Conservation (phyloP, 257 asterid genomes). For the Haberlea rhodopensis region DNA sequence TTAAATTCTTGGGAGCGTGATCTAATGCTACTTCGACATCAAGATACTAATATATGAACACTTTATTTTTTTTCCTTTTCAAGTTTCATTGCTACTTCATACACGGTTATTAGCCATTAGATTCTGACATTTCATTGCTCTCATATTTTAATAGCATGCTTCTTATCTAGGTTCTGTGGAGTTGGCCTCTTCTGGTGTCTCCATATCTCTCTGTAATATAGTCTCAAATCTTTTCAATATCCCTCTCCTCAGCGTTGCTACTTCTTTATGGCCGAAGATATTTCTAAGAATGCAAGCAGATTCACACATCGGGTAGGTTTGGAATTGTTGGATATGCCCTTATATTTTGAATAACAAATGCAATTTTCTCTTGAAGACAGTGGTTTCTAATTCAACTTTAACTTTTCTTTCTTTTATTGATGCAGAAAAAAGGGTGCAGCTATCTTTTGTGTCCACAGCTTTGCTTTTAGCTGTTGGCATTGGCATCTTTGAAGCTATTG, state of each 20-base stretch:
- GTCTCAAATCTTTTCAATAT: constrained; percentile 82
- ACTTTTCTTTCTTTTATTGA: constrained; percentile 23
- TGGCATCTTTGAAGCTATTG: constrained; percentile 78
- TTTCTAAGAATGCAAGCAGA: constrained; percentile 58
- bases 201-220: constrained; percentile 75
- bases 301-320: constrained; percentile 50
- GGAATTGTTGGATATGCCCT: constrained; percentile 3
- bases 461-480: constrained; percentile 75
- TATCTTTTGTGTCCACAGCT: constrained; percentile 94
- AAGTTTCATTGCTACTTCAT: too few species aligned
- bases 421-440: constrained; percentile 53
- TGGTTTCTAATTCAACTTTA: too few species aligned
- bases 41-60: not conserved
- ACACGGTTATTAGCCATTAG: not conserved
- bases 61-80: not conserved
- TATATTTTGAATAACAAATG: constrained; percentile 1
- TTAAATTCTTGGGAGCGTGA: too few species aligned
- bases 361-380: too few species aligned
- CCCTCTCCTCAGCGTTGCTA: constrained; percentile 89
- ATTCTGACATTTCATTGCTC: not conserved
- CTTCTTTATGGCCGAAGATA: constrained; percentile 96
- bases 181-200: constrained; percentile 94
- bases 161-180: constrained; percentile 67
- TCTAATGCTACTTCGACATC: constrained; percentile 5
- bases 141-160: constrained; percentile 1